These are phyloP conservation scores for Vigna reflexopilosa DNA, from an alignment of 306 rosid genomes.

Conservation along the genomic window DNA sequence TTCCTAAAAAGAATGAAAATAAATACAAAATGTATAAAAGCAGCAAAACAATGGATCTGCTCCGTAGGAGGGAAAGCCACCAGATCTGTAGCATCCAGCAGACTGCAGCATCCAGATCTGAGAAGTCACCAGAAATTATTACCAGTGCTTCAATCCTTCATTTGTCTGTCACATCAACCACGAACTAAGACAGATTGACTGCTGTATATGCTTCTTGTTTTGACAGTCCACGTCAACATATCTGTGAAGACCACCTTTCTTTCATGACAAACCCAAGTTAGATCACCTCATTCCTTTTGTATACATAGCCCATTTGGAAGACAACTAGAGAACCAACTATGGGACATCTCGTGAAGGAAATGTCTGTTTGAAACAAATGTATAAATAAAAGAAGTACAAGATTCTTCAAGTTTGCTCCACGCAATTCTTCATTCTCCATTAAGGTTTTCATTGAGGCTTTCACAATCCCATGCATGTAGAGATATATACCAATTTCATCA, in stretches of 20 bases:
- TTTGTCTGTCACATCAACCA: conserved; percentile 41
- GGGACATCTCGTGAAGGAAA: conserved; percentile 29
- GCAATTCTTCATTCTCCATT: conserved; percentile 36
- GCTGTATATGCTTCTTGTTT: conserved; percentile 23
- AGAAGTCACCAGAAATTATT: conserved; percentile 30
- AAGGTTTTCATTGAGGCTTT: background rate
- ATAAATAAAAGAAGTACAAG: conserved; percentile 38
- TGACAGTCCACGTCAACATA: conserved; percentile 16
- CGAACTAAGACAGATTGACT: conserved; percentile 39
- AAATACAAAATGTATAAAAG: conserved; percentile 19
- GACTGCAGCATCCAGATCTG: conserved; percentile 26
- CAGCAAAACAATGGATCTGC: conserved; percentile 29
- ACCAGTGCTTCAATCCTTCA: conserved; percentile 38
- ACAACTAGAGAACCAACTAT: conserved; percentile 34
- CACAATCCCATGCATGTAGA: conserved; percentile 43
- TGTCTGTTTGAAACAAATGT: conserved; percentile 36
- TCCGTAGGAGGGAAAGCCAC: conserved; percentile 4
- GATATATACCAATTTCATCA: conserved; percentile 36
- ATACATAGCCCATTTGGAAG: conserved; percentile 42
- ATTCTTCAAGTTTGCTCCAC: conserved; percentile 32
- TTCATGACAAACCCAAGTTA: conserved; percentile 34
- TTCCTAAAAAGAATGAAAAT: conserved; percentile 26
- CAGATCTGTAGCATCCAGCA: background rate
- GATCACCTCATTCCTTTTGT: conserved; percentile 38
- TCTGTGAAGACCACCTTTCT: conserved; percentile 5